Evolutionary conservation across 2,329 filamentous ascomycete genomes (phyloP), one percentile per base, ranked within the genome.

Genomic region (Lecanicillium sp.): DNA sequence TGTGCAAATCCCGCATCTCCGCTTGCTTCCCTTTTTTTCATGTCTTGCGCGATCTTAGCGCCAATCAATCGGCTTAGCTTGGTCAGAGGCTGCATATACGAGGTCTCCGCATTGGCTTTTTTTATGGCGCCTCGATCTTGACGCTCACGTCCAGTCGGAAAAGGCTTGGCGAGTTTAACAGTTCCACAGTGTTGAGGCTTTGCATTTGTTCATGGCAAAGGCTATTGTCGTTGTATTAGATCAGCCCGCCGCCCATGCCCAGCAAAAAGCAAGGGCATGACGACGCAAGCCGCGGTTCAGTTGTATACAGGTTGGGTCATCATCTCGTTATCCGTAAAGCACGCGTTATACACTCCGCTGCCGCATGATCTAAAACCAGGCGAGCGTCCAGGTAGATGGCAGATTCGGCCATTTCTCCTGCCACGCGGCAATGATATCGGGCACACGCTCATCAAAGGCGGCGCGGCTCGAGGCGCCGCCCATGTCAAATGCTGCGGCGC

Each of bases 331-430:
- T 11, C 26, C 26, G 24, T 46, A 23, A 38, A 38, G n/a, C n/a
- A n/a, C n/a, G n/a, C n/a, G n/a, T n/a, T n/a, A n/a, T n/a, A n/a
- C n/a, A n/a, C n/a, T n/a, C n/a, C n/a, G n/a, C n/a, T n/a, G n/a
- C n/a, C n/a, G 26, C 26, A 29, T 7, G 12, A 21, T 49, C 74
- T 70, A 97, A 62, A 97, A 89, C 90, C 93, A 98, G 21, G 90
- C 89, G 63, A 97, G 64, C 20, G 90, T 97, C 93, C 93, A 98
- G 48, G 93, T 77, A 3, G 90, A 87, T 15, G 93, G 93, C 57
- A 97, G 67, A 58, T 88, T 85, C 5, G 93, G 91, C 88, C 91
- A 96, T 57, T 85, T 79, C 65, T 95, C 90, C 68, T 98, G 93
- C 93, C 93, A 98, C 45, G 83, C 81, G 2, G 83, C 91, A 52